Evolutionary conservation across 78 protist species (phyloP), one percentile per base, ranked within the genome.

Genomic region (Salpingoeca rosetta): DNA sequence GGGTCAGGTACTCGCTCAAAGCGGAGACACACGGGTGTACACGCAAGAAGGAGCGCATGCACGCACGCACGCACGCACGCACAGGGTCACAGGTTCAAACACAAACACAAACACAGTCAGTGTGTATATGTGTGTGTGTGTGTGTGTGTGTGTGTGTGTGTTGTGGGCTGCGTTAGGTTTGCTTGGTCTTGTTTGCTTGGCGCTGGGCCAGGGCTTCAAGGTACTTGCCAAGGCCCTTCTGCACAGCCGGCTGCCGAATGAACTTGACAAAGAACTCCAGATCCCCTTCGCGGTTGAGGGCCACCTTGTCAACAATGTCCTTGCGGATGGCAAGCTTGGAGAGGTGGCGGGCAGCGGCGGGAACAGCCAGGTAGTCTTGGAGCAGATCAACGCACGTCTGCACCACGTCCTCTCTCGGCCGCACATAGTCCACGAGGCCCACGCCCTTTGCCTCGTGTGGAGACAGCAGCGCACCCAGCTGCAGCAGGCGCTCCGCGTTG

Each of bases 371-470:
- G 76, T 72, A 72, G 10, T 12, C 37, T 2, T 11, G 37, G 10
- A 72, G 38, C 37, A 27, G 2, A 7, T 11, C 38, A 27, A 2
- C 10, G 76, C 36, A 10, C 37, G 76, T 72, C 38, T 12, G 10
- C 10, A 12, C 38, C 7, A 72, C 76, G 22, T 72, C 76, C 10
- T 10, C 76, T 7, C 10, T 28, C 22, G 76, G 76, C 37, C 7
- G 36, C 7, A 12, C 37, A 17, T 3, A 35, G 84, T 81, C 84
- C 39, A 81, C 84, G 28, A 81, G 75, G 42, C 84, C 84, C 44
- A 45, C 44, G 35, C 25, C 43, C 24, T 3, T 27, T 3, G 84
- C 84, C 35, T 81, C 76, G 38, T 45, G 44, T 10, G 75, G 76
- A 25, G 73, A 44, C 37, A 79, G 36, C 65, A 79, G 28, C 73